Base-by-base conservation (phyloP, 2,329 filamentous ascomycete genomes). In the Clonostachys rosea region DNA sequence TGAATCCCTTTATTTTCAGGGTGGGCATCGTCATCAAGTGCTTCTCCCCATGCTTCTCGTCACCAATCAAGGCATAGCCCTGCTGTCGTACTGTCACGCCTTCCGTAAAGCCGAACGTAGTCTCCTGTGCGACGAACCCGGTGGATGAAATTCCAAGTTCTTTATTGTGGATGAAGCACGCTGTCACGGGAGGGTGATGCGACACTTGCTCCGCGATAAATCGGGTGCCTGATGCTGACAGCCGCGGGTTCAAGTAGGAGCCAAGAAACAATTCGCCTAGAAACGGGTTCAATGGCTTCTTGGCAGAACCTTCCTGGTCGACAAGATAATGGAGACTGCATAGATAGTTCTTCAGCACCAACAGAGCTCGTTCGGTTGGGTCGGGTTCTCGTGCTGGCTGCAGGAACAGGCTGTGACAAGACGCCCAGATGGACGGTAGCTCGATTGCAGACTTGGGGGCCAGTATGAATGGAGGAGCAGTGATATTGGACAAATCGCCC, bases 281-380 rank as follows among this genome's bases (percentile, higher is more conserved):
- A 44, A 78, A 78, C 7, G 75, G 74, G 49, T 78, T 78, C 7
- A 78, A 65, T 2, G 75, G 75, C 52, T 78, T 78, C 58, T 74
- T 74, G 5, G 24, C 45, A 16, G 37, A 18, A 7, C 34, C n/a
- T 12, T 43, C 45, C n/a, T 20, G 20, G 50, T 71, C 74, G 35
- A 70, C 64, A 46, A 77, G 69, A 59, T 74, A 69, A 40, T 70
- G 70, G 37, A 77, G 59, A 5, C 91, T 96, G 60, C 84, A 91
- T 47, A 97, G 71, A 71, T 96, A 97, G 91, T 92, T 97, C 68
- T 92, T 95, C 58, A 96, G 73, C 2, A 77, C 70, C 4, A 73
- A 60, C 8, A 77, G 53, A n/a, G 65, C 66, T 20, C 74, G 67
- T 49, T 65, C 70, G 8, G 65, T 67, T 6, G 71, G 59, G 40